phyloP scores from a whole-genome alignment of 495 filamentous ascomycete species.

The Clohesyomyces aquaticus region DNA sequence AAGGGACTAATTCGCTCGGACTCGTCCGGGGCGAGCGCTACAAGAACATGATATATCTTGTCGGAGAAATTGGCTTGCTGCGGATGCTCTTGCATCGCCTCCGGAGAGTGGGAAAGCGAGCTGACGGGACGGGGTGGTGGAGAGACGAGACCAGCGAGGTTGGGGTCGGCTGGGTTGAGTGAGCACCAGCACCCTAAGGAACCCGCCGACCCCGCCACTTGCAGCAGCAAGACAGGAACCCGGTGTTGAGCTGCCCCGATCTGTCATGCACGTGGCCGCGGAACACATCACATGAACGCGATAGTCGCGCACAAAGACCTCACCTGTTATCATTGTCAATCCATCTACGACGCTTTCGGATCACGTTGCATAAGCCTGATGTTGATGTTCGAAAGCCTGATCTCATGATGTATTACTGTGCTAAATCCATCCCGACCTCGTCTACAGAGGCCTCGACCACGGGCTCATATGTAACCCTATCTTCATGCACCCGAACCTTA shows the following conservation, averaged over 20 bases:
- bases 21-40: constrained; percentile 8
- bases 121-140: neutral
- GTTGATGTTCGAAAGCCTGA: neutral
- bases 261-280: constrained; percentile 1
- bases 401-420: neutral
- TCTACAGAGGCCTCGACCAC: neutral
- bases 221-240: neutral
- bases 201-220: neutral
- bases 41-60: constrained; percentile 19
- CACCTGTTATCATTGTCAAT: neutral
- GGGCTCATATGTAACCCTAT: constrained; percentile 67
- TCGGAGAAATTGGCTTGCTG: constrained; percentile 11
- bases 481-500: constrained; percentile 85
- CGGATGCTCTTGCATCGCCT: constrained; percentile 27
- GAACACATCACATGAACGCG: constrained; percentile 5
- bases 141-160: constrained; percentile 1
- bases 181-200: too few species aligned
- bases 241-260: constrained; percentile 2
- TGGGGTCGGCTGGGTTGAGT: too few species aligned
- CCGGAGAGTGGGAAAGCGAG: constrained; percentile 5
- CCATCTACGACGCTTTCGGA: constrained; percentile 5
- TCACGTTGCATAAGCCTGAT: neutral
- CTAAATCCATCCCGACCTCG: neutral
- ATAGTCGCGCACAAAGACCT: neutral
- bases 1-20: neutral